Evolutionary conservation across 2,329 filamentous ascomycete species (phyloP).

Genomic region (Aspergillus brasiliensis): DNA sequence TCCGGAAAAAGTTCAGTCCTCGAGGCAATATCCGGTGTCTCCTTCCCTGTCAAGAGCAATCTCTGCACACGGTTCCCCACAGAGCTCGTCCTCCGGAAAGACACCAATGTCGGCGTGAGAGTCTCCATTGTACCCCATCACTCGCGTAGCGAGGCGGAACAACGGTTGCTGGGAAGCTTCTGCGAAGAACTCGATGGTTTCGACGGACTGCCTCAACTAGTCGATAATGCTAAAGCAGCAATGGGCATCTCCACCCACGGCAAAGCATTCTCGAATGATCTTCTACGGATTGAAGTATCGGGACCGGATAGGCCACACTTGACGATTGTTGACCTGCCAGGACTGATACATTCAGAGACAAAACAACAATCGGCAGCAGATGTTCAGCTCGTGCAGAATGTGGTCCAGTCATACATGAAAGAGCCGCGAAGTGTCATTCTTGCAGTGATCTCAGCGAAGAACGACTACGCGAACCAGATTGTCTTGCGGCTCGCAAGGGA

Average conservation of each 20-base stretch:
- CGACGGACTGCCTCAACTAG: slow-evolving; percentile 19
- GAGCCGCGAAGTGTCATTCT: slow-evolving; percentile 50
- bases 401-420: slow-evolving; percentile 47
- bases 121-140: slow-evolving; percentile 44
- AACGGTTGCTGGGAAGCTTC: slow-evolving; percentile 5
- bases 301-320: slow-evolving; percentile 62
- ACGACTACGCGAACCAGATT: slow-evolving; percentile 46
- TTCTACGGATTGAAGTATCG: slow-evolving; percentile 61
- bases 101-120: slow-evolving; percentile 14
- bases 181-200: slow-evolving; percentile 17
- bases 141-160: slow-evolving; percentile 23
- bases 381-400: slow-evolving; percentile 55
- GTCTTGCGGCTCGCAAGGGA: slow-evolving; percentile 42
- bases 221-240: slow-evolving; percentile 27
- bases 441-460: slow-evolving; percentile 49
- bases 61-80: slow-evolving; percentile 66
- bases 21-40: slow-evolving; percentile 64
- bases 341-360: slow-evolving; percentile 59
- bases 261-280: slow-evolving; percentile 50
- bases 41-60: slow-evolving; percentile 61
- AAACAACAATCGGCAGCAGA: slow-evolving; percentile 58
- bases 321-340: slow-evolving; percentile 64
- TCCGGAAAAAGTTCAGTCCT: slow-evolving; percentile 64
- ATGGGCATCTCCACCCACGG: slow-evolving; percentile 28
- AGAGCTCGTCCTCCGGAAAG: slow-evolving; percentile 56